Conservation (phyloP, 2,329 filamentous ascomycete genomes). For the Trichoderma cornu-damae region DNA sequence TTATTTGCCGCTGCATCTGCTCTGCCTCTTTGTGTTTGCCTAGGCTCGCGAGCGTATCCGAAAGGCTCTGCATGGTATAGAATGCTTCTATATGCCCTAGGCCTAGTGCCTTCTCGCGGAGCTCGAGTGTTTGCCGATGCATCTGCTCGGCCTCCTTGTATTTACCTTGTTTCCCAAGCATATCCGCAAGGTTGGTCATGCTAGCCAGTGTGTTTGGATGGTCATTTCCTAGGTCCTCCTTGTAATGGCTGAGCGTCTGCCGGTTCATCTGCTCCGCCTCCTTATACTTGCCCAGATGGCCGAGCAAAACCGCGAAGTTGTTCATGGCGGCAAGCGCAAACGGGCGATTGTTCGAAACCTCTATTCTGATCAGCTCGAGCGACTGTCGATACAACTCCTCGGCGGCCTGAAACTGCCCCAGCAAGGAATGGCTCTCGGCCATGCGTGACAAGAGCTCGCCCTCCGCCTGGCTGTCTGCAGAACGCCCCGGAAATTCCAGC, state of each 20-base stretch:
- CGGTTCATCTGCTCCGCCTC: neutral
- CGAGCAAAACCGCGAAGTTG: neutral
- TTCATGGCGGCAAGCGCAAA: neutral
- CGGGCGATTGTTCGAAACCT: neutral
- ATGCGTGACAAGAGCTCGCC: neutral
- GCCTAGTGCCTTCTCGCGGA: neutral
- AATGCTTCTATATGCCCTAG: neutral
- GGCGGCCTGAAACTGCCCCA: constrained; percentile 22
- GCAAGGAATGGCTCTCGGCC: neutral
- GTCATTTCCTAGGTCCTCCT: neutral
- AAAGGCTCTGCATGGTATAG: too few relatives aligned
- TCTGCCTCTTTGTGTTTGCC: neutral
- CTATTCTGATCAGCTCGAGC: neutral
- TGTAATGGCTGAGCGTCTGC: neutral
- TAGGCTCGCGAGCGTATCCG: neutral
- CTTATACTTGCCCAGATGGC: neutral
- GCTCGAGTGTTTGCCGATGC: neutral
- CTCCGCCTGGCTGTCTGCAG: neutral
- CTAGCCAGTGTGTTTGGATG: neutral
- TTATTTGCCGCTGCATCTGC: neutral
- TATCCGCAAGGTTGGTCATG: neutral
- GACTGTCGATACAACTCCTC: constrained; percentile 19
- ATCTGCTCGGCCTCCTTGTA: too few relatives aligned
- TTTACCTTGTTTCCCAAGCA: neutral
- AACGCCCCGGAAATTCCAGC: neutral